Conservation (phyloP, 306 rosid species). For the Rosa lucieae region DNA sequence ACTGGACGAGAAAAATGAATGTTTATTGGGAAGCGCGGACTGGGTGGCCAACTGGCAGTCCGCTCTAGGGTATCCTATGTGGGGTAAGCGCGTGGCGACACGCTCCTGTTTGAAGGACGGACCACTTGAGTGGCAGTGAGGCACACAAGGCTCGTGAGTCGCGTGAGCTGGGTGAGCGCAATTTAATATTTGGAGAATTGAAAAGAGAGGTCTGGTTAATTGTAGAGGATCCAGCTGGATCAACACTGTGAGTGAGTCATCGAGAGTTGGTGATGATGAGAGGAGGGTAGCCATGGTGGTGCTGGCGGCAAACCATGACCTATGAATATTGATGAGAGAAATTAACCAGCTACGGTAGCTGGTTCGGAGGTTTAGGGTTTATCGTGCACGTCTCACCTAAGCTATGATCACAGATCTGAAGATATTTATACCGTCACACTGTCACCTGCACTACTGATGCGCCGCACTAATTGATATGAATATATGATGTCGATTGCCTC, state of each 20-base stretch:
- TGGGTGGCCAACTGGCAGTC: conserved; percentile 58
- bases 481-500: background rate
- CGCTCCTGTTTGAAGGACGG: conserved; percentile 17
- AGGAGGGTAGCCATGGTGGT: background rate
- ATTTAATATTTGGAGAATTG: background rate
- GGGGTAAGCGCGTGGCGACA: conserved; percentile 40
- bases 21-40: conserved; percentile 58
- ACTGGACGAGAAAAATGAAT: conserved; percentile 43
- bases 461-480: background rate
- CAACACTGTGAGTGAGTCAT: background rate
- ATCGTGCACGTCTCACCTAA: no score
- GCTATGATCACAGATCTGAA: no score
- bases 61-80: conserved; percentile 59
- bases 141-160: conserved; percentile 46
- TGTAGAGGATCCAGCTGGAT: conserved; percentile 29
- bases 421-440: background rate
- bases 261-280: background rate
- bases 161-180: background rate
- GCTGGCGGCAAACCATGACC: background rate
- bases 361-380: background rate
- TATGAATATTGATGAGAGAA: background rate
- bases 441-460: background rate
- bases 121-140: background rate
- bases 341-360: background rate
- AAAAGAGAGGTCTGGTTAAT: background rate